A percentile compares a stretch with the other conserved stretches of the same genome.
These are phyloP conservation scores for Eudorina sp. DNA, from an alignment of 139 green algal genomes.

Conservation along the genomic window DNA sequence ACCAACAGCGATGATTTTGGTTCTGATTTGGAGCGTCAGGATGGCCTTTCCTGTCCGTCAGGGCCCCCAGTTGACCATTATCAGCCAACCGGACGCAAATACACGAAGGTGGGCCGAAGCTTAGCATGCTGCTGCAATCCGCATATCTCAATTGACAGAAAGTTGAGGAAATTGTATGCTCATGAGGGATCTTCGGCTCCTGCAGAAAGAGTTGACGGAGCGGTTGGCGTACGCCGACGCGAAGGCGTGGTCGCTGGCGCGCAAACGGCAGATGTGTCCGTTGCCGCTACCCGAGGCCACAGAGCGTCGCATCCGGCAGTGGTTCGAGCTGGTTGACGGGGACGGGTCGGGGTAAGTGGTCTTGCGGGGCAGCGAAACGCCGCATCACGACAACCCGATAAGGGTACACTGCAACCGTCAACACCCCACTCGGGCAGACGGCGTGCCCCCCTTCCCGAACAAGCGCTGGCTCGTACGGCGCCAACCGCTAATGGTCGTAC, in stretches of 20 bases:
- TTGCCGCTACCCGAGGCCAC: constrained; percentile 12
- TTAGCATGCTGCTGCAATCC: no score
- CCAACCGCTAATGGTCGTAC: no score
- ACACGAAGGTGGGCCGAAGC: not conserved
- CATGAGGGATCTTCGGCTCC: no score
- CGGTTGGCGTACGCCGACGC: constrained; percentile 11
- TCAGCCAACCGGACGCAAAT: not conserved
- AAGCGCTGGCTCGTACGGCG: no score
- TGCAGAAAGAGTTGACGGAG: constrained; percentile 12
- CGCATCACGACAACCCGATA: no score
- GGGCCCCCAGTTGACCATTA: constrained; percentile 13
- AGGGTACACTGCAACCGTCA: no score
- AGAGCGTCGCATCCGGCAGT: constrained; percentile 15
- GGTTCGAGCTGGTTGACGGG: constrained; percentile 41
- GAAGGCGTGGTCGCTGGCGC: constrained; percentile 12
- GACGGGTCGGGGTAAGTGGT: constrained; percentile 27
- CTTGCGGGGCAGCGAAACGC: no score
- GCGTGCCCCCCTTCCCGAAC: no score
- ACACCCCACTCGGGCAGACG: no score
- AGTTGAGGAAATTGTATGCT: no score
- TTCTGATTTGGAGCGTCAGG: not conserved
- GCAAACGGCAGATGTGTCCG: not conserved
- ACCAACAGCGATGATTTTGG: not conserved
- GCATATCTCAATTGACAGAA: no score
- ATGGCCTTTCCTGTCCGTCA: not conserved